Evolutionary conservation across 495 filamentous ascomycete genomes (phyloP), one percentile per base, ranked within the genome.

Genomic region (Neurospora sp.): DNA sequence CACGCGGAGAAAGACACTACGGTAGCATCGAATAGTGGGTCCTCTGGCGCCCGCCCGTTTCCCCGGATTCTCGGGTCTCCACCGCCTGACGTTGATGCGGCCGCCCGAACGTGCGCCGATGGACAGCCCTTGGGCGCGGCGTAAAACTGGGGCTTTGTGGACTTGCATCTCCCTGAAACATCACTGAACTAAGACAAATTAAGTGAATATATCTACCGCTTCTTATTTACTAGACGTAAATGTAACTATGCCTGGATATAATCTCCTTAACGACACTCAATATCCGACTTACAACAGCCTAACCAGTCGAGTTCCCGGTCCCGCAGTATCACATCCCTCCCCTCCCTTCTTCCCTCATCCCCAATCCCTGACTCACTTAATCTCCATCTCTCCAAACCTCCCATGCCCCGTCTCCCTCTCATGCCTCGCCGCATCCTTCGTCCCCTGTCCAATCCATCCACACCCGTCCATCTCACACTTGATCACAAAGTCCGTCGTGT

Each of bases 401-500:
- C 71, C 53, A 71, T 83, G 81, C 22, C 76, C 74, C 10, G 81
- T 83, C 71, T 82, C 78, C 48, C 73, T 68, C 71, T 79, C 75
- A 65, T 83, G 81, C 74, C 76, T 75, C 3, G 70, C 70, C 9
- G 78, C 80, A 9, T 79, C 76, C 18, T 71, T 61, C 81, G 97
- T 89, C 1, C 96, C 96, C 69, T 90, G 89, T 10, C 93, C 90
- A 14, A 88, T 86, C 81, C 87, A 88, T n/a, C 77, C 69, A 78
- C 94, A 96, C 5, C 53, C 53, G 0, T 14, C 22, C 14, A 84
- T 79, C 74, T 93, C 94, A 79, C 96, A 99, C 72, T 86, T 89
- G 69, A 98, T 87, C n/a, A 86, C 84, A 79, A 98, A 96, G 2
- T 87, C 89, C 12, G 91, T 88, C 3, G 94, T 97, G 79, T 98